phyloP scores from a whole-genome alignment of 768 basidiomycete genomes.

The Phlegmacium glaucopus region DNA sequence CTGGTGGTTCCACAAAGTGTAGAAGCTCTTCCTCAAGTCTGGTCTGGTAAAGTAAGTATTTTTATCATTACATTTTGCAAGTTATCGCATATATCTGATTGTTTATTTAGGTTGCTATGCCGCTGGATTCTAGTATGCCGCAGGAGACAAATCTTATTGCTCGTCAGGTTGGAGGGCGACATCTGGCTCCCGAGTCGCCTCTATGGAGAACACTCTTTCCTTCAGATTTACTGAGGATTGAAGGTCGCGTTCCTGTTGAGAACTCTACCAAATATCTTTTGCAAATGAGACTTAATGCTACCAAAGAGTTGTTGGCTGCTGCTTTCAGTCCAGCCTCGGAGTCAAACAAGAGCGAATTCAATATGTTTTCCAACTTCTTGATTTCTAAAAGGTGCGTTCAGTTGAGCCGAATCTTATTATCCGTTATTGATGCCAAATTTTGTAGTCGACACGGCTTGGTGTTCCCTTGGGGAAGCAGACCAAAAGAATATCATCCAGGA shows the following conservation, averaged over 20 bases:
- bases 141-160: slow-evolving; percentile 67
- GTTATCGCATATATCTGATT: slow-evolving; percentile 1
- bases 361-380: slow-evolving; percentile 62
- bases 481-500: slow-evolving; percentile 72
- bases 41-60: slow-evolving; percentile 66
- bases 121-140: slow-evolving; percentile 65
- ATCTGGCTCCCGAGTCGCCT: slow-evolving; percentile 49
- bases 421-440: slow-evolving; percentile 6
- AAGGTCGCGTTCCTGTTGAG: slow-evolving; percentile 79
- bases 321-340: slow-evolving; percentile 58
- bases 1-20: slow-evolving; percentile 37
- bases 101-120: slow-evolving; percentile 65
- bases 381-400: slow-evolving; percentile 60
- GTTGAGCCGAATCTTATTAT: background rate
- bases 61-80: background rate
- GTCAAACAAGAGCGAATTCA: slow-evolving; percentile 47
- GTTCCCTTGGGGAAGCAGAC: slow-evolving; percentile 79
- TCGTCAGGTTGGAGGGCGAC: slow-evolving; percentile 76
- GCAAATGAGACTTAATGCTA: slow-evolving; percentile 69
- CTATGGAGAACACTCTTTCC: slow-evolving; percentile 82
- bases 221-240: slow-evolving; percentile 64
- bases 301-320: slow-evolving; percentile 78
- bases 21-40: slow-evolving; percentile 58
- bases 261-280: slow-evolving; percentile 77
- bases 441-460: slow-evolving; percentile 80